Base-by-base conservation (phyloP, 345 rosid species). In the Populus deltoides region DNA sequence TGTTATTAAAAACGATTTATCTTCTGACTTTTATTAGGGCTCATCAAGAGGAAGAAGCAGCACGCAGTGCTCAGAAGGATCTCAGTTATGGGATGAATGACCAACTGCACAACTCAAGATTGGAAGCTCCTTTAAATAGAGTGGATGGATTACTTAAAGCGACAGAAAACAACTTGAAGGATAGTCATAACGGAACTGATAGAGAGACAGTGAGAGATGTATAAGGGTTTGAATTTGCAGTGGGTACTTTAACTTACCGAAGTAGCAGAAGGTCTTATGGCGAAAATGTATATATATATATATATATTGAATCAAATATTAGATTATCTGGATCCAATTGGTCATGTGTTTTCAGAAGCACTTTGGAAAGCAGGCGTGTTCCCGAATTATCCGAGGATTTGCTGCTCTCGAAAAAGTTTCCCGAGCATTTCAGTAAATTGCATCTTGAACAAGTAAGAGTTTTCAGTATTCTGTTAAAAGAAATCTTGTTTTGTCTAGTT, bases 221-320 rank as follows among this genome's bases (percentile, higher is more conserved):
- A 3, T 8, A 96, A 89, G 89, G 95, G 97, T 81, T 80, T 96
- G 90, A 93, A 93, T 85, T 86, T 96, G 87, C 97, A 88, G 75
- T 93, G 98, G 98, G 91, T 93, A 1, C 86, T 87, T 75, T 97
- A 92, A 75, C 97, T 96, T 75, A 86, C 91, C 59, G 94, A 91
- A 82, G 98, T 96, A 77, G 98, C 98, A 0, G 97, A 93, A 1
- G 99, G 99, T 49, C 89, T 96, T 68, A 93, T 93, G 99, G 94
- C 97, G 75, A 96, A 92, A 86, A 93, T 96, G 93, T 91, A 96
- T 82, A 87, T 98, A 68, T 83, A n/a, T n/a, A n/a, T n/a, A n/a
- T n/a, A 27, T 27, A 27, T 27, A 27, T 27, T 96, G 15, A 96
- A 91, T 80, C 98, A 96, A 86, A 90, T 96, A 79, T 83, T 96